Evolutionary conservation across 1,139 yeast genomes (phyloP), one percentile per base, ranked within the genome.

Genomic region (Debaryomyces robertsiae): DNA sequence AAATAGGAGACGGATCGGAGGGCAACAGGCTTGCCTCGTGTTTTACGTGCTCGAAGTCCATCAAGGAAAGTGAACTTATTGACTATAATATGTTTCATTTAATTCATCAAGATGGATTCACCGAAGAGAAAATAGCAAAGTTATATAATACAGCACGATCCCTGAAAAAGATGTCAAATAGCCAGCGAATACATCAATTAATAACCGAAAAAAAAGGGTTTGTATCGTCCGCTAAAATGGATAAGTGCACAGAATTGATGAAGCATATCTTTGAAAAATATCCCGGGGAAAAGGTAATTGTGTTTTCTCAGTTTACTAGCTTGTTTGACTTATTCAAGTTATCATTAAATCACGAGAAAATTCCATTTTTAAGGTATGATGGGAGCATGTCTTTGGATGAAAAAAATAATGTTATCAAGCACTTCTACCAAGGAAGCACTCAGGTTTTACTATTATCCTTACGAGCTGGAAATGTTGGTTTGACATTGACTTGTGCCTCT

Each of bases 401-500:
- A 14, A 83, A 94, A 52, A 81, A 86, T 53, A 69, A 69, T 4
- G 75, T 81, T 1, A 80, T 91, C 32, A 74, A 74, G 41, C 64
- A 69, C 36, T 90, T 91, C 55, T 84, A 83, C 58, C 79, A 79
- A 44, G 65, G 74, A 1, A 60, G 64, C 2, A 63, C 70, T 24
- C 70, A 71, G 36, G 75, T 91, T 9, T 62, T 91, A 57, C 67
- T 91, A 38, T 73, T 89, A 18, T 87, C 96, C 0, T 74, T 91
- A 55, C 84, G 84, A 56, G 96, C 97, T 1, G 98, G 98, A 52
- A 90, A 88, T 58, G 93, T 90, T 10, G 98, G 98, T 5, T 72
- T 91, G 47, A 91, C 97, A 0, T 71, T 91, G 48, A 91, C 97
- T 0, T 87, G 95, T 65, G 98, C 98, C 0, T 85, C 89, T 30